These are phyloP conservation scores for Rhodofomes roseus DNA, from an alignment of 1,284 basidiomycete genomes.

Conservation along the genomic window DNA sequence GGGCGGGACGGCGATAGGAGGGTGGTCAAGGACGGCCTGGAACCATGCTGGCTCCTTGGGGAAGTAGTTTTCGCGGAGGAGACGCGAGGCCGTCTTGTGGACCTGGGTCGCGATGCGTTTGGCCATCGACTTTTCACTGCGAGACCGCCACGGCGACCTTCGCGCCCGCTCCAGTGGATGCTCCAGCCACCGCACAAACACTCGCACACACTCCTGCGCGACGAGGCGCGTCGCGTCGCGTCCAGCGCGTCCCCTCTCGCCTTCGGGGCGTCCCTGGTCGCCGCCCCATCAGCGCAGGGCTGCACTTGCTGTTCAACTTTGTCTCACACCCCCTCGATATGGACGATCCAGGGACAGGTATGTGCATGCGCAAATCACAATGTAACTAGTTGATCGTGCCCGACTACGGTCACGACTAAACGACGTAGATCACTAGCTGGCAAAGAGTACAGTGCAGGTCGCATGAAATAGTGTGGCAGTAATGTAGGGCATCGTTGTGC, in stretches of 20 bases:
- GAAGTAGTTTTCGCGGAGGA: slow-evolving; percentile 72
- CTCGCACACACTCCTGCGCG: background rate
- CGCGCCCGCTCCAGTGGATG: background rate
- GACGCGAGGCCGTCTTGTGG: slow-evolving; percentile 82
- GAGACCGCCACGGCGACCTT: background rate
- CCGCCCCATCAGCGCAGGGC: too few relatives aligned
- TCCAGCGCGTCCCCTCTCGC: background rate
- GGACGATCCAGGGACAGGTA: background rate
- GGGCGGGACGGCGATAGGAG: slow-evolving; percentile 82
- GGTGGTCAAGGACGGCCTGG: slow-evolving; percentile 81
- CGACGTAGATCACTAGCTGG: background rate
- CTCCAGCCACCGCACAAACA: slow-evolving; percentile 8
- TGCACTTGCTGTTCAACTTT: background rate
- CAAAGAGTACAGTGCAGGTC: background rate
- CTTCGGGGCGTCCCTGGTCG: too few relatives aligned
- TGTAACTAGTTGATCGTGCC: background rate
- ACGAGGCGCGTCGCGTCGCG: background rate
- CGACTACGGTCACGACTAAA: background rate
- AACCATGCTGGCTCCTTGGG: slow-evolving; percentile 81
- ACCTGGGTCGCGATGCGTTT: slow-evolving; percentile 86
- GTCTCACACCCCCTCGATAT: background rate
- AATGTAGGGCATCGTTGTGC: background rate
- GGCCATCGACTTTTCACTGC: slow-evolving; percentile 7
- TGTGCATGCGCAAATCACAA: background rate
- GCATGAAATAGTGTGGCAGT: background rate